Evolutionary conservation across 2,329 filamentous ascomycete genomes (phyloP).

Genomic region (Rutstroemia sp.): DNA sequence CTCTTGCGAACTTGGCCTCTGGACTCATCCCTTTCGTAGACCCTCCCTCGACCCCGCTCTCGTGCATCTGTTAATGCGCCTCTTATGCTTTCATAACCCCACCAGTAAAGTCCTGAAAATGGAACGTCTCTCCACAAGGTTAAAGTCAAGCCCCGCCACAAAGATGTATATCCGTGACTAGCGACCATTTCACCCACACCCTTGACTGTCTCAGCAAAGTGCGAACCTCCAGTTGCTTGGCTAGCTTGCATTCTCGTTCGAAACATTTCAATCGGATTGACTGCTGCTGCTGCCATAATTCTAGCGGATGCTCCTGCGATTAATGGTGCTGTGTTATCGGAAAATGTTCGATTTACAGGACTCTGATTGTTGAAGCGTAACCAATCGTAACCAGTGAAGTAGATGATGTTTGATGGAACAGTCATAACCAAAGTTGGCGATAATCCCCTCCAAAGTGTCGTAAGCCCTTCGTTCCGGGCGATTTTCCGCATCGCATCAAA

Average conservation of each 20-base stretch:
- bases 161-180: constrained; percentile 65
- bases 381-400: constrained; percentile 98
- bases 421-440: constrained; percentile 95
- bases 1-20: constrained; percentile 40
- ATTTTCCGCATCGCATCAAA: constrained; percentile 92
- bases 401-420: constrained; percentile 92
- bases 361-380: constrained; percentile 66
- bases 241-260: constrained; percentile 85
- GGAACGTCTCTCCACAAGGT: constrained; percentile 96
- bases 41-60: constrained; percentile 40
- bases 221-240: constrained; percentile 47
- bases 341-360: constrained; percentile 56
- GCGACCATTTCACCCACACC: constrained; percentile 75
- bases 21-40: constrained; percentile 32
- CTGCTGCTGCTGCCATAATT: constrained; percentile 70
- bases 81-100: constrained; percentile 85
- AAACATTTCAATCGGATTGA: constrained; percentile 91
- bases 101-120: constrained; percentile 97
- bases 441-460: constrained; percentile 84
- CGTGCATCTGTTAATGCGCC: constrained; percentile 63
- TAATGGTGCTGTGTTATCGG: constrained; percentile 70
- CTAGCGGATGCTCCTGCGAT: constrained; percentile 73
- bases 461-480: constrained; percentile 80
- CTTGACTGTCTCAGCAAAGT: constrained; percentile 71
- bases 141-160: constrained; percentile 86